A percentile compares a stretch with the other conserved stretches of the same genome.
These are phyloP conservation scores for Rhizoclosmatium sp. DNA, from an alignment of 192 early-diverging fungal genomes.

Conservation along the genomic window DNA sequence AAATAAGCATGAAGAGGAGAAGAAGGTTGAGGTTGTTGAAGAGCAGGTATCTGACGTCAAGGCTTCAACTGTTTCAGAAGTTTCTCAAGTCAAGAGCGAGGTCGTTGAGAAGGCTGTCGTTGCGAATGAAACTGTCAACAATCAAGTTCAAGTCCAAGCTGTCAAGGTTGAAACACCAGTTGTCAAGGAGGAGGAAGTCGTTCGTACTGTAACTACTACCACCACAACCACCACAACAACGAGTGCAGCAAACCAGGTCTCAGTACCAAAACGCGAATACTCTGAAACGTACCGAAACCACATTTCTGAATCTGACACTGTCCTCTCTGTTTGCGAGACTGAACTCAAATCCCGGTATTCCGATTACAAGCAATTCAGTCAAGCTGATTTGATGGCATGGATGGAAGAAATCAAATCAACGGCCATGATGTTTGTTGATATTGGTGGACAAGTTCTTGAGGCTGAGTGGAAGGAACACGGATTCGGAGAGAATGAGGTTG, in stretches of 20 bases:
- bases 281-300: constrained; percentile 19
- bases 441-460: constrained; percentile 20
- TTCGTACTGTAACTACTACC: neutral
- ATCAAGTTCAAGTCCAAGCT: neutral
- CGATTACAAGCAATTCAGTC: constrained; percentile 6
- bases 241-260: neutral
- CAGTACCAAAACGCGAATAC: neutral
- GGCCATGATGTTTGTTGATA: constrained; percentile 23
- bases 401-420: constrained; percentile 27
- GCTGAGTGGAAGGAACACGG: constrained; percentile 26
- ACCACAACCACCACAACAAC: neutral
- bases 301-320: constrained; percentile 10
- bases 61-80: neutral
- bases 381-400: constrained; percentile 26
- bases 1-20: too few relatives aligned
- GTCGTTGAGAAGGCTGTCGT: neutral
- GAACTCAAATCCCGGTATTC: constrained; percentile 12
- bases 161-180: too few relatives aligned
- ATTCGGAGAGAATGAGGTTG: neutral
- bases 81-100: neutral
- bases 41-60: neutral
- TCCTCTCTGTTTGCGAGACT: constrained; percentile 17
- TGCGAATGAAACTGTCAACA: neutral
- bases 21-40: neutral
- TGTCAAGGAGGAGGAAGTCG: neutral